A percentile compares a stretch with the other conserved stretches of the same genome.
phyloP scores from a whole-genome alignment of 2,329 filamentous ascomycete species.

The Paraphoma sp. region DNA sequence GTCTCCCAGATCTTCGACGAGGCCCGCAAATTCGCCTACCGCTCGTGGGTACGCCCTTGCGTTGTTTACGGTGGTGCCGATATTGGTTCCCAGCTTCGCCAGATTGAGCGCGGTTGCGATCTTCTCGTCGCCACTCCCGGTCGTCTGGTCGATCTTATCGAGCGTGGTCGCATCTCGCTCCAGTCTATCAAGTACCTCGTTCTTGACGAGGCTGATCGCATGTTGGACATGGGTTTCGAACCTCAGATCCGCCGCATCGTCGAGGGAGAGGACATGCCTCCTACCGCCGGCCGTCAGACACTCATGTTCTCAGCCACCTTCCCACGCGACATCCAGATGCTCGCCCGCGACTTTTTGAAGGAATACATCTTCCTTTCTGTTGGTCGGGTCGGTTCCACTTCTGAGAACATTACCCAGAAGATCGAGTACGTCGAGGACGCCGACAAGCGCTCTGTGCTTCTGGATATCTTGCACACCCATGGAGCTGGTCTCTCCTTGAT shows the following conservation, averaged over 20 bases:
- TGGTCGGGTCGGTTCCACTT: conserved; percentile 96
- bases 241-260: conserved; percentile 99
- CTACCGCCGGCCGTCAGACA: conserved; percentile 83
- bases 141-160: conserved; percentile 96
- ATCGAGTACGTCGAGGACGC: conserved; percentile 96
- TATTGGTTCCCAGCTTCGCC: conserved; percentile 95
- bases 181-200: conserved; percentile 99
- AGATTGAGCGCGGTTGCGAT: conserved; percentile 98
- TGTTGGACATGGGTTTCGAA: conserved; percentile 99
- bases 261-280: conserved; percentile 97
- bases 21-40: conserved; percentile 96
- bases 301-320: conserved; percentile 99
- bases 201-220: conserved; percentile 98
- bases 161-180: conserved; percentile 96
- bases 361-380: conserved; percentile 99
- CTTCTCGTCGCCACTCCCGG: conserved; percentile 95
- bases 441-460: conserved; percentile 96
- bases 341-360: conserved; percentile 97
- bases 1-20: conserved; percentile 99
- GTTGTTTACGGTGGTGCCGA: conserved; percentile 99
- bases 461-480: conserved; percentile 97
- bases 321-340: conserved; percentile 98
- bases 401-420: conserved; percentile 99
- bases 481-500: conserved; percentile 89
- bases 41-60: conserved; percentile 97